Conservation (phyloP, 73 alveolate species). For the Chromera velia region DNA sequence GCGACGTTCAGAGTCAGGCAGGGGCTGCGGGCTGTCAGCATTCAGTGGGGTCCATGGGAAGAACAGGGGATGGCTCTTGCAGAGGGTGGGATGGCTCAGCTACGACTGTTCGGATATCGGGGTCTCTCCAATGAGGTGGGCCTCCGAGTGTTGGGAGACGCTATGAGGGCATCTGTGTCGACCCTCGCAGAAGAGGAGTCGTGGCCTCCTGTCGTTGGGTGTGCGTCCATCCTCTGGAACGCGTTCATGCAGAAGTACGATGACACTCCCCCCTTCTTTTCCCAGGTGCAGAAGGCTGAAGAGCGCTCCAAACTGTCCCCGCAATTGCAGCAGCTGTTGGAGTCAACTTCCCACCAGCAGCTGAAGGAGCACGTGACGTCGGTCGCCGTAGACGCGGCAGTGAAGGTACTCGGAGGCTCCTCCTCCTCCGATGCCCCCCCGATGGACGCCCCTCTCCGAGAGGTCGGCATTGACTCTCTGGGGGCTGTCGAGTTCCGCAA, state of each 20-base stretch:
- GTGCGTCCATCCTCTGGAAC: background rate
- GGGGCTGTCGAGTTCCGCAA: constrained; percentile 39
- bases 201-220: background rate
- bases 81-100: constrained; percentile 1
- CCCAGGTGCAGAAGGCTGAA: too few species aligned
- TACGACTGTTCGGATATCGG: background rate
- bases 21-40: constrained; percentile 10
- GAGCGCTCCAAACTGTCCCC: too few species aligned
- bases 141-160: background rate
- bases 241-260: background rate
- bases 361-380: background rate
- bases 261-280: background rate
- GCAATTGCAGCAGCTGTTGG: background rate
- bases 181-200: background rate
- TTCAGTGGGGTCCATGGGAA: constrained; percentile 46
- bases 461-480: too few species aligned
- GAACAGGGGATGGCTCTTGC: constrained; percentile 30
- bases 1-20: background rate
- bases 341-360: too few species aligned
- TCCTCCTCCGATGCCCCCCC: too few species aligned
- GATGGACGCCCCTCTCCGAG: too few species aligned
- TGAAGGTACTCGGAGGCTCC: background rate
- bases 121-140: background rate
- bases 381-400: background rate
- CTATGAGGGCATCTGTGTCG: background rate